phyloP scores from a whole-genome alignment of 2,329 filamentous ascomycete genomes.

The Microcyclosporella mali region DNA sequence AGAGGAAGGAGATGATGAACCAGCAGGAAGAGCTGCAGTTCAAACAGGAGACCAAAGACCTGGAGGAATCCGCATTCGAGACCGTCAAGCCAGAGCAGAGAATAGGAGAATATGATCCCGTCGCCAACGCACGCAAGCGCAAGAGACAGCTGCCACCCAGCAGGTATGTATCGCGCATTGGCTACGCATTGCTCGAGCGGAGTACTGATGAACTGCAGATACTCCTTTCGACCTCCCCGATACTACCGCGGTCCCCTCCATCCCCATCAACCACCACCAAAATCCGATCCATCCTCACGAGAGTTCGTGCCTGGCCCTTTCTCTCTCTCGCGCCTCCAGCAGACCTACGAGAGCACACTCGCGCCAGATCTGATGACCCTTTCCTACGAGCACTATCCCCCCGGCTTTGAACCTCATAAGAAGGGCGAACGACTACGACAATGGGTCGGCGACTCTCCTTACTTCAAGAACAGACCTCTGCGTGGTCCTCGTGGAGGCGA shows the following conservation, averaged over 20 bases:
- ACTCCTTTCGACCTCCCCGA: constrained; percentile 89
- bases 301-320: constrained; percentile 89
- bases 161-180: constrained; percentile 39
- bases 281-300: constrained; percentile 80
- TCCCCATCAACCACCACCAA: constrained; percentile 80
- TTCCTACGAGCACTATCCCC: constrained; percentile 78
- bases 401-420: constrained; percentile 58
- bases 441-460: constrained; percentile 89
- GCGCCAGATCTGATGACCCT: constrained; percentile 83
- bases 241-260: constrained; percentile 92
- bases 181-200: neutral
- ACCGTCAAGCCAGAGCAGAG: constrained; percentile 33
- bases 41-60: constrained; percentile 29
- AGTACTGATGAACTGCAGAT: constrained; percentile 49
- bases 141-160: constrained; percentile 44
- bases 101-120: constrained; percentile 34
- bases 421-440: constrained; percentile 64
- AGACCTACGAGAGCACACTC: constrained; percentile 83
- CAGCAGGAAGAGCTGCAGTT: constrained; percentile 13
- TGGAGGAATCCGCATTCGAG: constrained; percentile 40
- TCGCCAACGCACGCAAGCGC: constrained; percentile 38
- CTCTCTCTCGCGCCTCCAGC: constrained; percentile 74
- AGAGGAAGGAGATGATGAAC: constrained; percentile 21
- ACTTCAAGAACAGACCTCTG: constrained; percentile 84
- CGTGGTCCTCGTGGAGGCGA: constrained; percentile 77